Base-by-base conservation (phyloP, 2,329 filamentous ascomycete species). In the Fusarium sterilihyphosum region DNA sequence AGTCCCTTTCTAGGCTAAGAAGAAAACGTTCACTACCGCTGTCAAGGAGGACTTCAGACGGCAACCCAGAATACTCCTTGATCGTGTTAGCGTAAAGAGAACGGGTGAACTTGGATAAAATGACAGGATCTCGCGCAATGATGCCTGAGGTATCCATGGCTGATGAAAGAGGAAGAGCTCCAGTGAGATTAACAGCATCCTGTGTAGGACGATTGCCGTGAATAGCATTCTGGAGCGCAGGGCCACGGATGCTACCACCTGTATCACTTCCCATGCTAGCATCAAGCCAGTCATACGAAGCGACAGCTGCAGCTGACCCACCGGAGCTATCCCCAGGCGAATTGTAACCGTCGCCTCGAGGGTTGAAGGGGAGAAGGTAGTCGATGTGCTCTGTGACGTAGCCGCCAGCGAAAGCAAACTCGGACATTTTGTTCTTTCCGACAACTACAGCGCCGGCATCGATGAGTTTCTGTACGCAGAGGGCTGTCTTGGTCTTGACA, bases 311-410 rank as follows among this genome's bases (percentile, higher is more conserved):
- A 10, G 80, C 84, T 2, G 81, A 80, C 0, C 84, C 85, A 1
- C 82, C 80, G 0, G 83, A 88, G 1, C 86, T 88, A 3, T 84
- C 85, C 1, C 83, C 84, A 68, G 86, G 82, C 5, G 82, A 81
- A 57, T 85, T 83, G 44, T 87, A 88, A 0, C 85, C 84, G 64
- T 89, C 87, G 0, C 84, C 87, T 2, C 85, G 78, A 2, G 85
- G 84, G 66, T 86, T 86, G 72, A 85, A 86, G 0, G 85, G 85
- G 1, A 81, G 77, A 20, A 84, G 83, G 44, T 81, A 84, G 61
- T 84, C 83, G 6, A 84, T 66, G 4, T 65, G 54, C 4, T 75
- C 73, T 0, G 73, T 53, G 2, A 63, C 43, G 3, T 26, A 65
- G 2, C 17, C 17, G 0, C 61, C 73, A 2, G 57, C 73, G 13